Percentiles rank a stretch among this genome's conserved stretches.
Conservation (phyloP, 495 filamentous ascomycete genomes). For the Aspergillus conjunctus region DNA sequence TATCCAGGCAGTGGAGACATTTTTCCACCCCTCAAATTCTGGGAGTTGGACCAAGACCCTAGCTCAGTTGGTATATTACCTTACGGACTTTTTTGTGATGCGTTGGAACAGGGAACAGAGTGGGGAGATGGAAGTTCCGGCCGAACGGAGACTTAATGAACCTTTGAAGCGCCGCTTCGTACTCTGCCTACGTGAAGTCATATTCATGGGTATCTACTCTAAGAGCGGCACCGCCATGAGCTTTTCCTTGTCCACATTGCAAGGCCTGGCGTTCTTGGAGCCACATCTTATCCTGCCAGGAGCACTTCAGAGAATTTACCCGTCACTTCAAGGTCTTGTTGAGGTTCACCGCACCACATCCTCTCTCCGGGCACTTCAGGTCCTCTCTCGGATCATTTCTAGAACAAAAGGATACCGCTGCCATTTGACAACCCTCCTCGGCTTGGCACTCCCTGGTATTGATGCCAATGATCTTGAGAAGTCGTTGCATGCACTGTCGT, state of each 20-base stretch:
- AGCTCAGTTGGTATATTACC: conserved; percentile 86
- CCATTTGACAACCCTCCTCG: conserved; percentile 89
- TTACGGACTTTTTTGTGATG: conserved; percentile 96
- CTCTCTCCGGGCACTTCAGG: conserved; percentile 85
- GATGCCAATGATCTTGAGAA: conserved; percentile 98
- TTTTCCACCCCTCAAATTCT: conserved; percentile 98
- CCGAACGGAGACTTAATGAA: conserved; percentile 75
- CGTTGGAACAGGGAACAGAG: conserved; percentile 94
- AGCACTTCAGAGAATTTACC: conserved; percentile 93
- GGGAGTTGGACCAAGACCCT: conserved; percentile 89
- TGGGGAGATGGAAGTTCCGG: conserved; percentile 83
- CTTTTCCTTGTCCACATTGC: conserved; percentile 85
- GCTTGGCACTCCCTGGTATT: conserved; percentile 89
- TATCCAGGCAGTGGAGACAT: conserved; percentile 95
- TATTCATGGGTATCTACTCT: conserved; percentile 97
- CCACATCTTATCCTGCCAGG: conserved; percentile 92
- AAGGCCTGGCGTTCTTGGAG: conserved; percentile 86
- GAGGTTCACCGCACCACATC: conserved; percentile 97
- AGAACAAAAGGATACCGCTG: conserved; percentile 91
- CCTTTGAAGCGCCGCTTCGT: conserved; percentile 88
- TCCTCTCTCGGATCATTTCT: conserved; percentile 85
- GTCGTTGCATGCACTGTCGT: conserved; percentile 89
- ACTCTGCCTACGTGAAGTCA: conserved; percentile 84
- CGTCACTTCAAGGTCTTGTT: conserved; percentile 91
- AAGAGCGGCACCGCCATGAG: conserved; percentile 91